phyloP scores from a whole-genome alignment of 1,284 basidiomycete species.

The Wallemia mellicola region DNA sequence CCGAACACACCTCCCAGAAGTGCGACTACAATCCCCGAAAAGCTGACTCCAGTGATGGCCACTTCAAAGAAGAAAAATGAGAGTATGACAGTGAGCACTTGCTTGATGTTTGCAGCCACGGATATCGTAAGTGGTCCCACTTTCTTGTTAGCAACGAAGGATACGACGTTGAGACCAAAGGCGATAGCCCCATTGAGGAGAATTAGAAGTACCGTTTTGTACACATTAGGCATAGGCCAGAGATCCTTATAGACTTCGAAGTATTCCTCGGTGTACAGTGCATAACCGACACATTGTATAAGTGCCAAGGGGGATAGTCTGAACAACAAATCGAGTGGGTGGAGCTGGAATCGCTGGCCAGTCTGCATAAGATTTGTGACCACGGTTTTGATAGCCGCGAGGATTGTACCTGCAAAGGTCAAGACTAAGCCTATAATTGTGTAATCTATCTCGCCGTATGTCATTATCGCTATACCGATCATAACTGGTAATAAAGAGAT shows the following conservation, averaged over 20 bases:
- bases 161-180: slow-evolving; percentile 67
- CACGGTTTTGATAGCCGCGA: slow-evolving; percentile 72
- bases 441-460: slow-evolving; percentile 70
- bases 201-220: slow-evolving; percentile 24
- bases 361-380: slow-evolving; percentile 48
- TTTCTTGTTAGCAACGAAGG: slow-evolving; percentile 67
- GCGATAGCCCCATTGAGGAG: slow-evolving; percentile 52
- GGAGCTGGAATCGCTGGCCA: slow-evolving; percentile 21
- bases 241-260: slow-evolving; percentile 20
- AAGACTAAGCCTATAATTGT: slow-evolving; percentile 18
- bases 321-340: slow-evolving; percentile 56
- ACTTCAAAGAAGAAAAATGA: slow-evolving; percentile 58
- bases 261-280: slow-evolving; percentile 47
- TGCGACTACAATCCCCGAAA: neutral
- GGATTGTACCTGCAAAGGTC: slow-evolving; percentile 54
- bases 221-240: slow-evolving; percentile 3
- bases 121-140: slow-evolving; percentile 61
- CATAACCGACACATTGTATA: slow-evolving; percentile 47
- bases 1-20: neutral
- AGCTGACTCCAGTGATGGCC: slow-evolving; percentile 25
- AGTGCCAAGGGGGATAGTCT: slow-evolving; percentile 66
- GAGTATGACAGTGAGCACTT: slow-evolving; percentile 64
- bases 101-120: slow-evolving; percentile 70
- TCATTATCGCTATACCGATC: slow-evolving; percentile 72
- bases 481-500: slow-evolving; percentile 60